These are phyloP conservation scores for Chaetomiaceae sp. DNA, from an alignment of 2,329 filamentous ascomycete species.

Conservation along the genomic window DNA sequence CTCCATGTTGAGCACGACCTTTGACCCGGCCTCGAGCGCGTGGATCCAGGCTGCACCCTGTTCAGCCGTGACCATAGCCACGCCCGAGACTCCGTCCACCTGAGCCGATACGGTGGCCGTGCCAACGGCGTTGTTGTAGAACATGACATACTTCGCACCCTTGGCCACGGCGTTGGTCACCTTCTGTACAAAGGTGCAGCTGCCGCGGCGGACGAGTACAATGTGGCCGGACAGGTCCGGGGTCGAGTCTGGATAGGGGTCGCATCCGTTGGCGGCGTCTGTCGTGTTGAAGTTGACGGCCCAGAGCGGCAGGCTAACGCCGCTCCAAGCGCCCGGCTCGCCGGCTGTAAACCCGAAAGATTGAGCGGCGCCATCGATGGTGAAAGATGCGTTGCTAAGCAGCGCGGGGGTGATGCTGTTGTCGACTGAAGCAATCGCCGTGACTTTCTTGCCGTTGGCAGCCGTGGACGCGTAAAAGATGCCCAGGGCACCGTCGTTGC, in stretches of 20 bases:
- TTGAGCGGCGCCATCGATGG: conserved; percentile 31
- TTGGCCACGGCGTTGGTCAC: conserved; percentile 46
- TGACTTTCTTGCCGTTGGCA: conserved; percentile 43
- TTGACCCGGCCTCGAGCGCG: conserved; percentile 39
- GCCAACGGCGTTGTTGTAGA: conserved; percentile 52
- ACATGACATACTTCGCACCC: conserved; percentile 56
- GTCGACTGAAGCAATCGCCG: conserved; percentile 47
- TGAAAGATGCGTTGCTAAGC: conserved; percentile 39
- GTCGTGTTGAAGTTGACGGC: conserved; percentile 46
- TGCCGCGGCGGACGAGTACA: conserved; percentile 56
- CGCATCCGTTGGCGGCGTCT: conserved; percentile 47
- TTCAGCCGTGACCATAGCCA: conserved; percentile 38
- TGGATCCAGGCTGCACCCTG: conserved; percentile 42
- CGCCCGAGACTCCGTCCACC: conserved; percentile 33
- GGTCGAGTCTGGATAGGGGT: conserved; percentile 45
- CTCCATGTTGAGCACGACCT: conserved; percentile 41
- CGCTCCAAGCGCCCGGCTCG: conserved; percentile 38
- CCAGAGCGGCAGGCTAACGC: conserved; percentile 46
- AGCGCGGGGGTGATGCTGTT: conserved; percentile 41
- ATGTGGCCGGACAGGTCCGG: conserved; percentile 54
- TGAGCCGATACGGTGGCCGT: conserved; percentile 33
- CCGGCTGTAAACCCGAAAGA: conserved; percentile 42
- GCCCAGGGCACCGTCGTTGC: conserved; percentile 44
- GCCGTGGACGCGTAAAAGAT: conserved; percentile 48
- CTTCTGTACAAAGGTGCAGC: conserved; percentile 53